Base-by-base conservation (phyloP, 2,329 filamentous ascomycete species). In the Metarhizium sp. region DNA sequence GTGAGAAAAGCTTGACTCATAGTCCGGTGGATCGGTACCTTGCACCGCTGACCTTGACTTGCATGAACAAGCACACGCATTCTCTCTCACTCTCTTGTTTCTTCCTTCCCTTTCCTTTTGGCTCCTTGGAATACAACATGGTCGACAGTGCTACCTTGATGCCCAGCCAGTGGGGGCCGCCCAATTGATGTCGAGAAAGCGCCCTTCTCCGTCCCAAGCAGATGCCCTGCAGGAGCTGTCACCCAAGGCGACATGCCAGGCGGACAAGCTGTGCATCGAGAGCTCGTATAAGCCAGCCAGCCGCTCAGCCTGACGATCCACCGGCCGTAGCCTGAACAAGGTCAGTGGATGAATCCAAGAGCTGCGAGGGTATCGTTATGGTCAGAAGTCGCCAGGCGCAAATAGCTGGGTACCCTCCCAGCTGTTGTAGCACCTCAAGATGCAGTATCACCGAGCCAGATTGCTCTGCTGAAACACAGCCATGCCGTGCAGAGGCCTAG, bases 1-100 rank as follows among this genome's bases (percentile, higher is more conserved):
- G 6, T 16, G 20, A 11, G 34, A 38, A 10, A 45, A 20, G 13
- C 46, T 50, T 43, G 46, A 36, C 36, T 53, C 38, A 50, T 32
- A 45, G 32, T 16, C 50, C 34, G 29, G 29, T 48, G 49, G 30
- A 55, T 52, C 54, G 54, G 54, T 52, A 52, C 49, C 54, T 48
- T 55, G 50, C 50, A 52, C 54, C 18, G 38, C 42, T 38, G 52
- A 50, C 50, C 32, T 34, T 36, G 40, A 4, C 50, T 53, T 50
- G 55, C 51, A 53, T 50, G 51, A 53, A 46, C 40, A 53, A 53
- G 51, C 54, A 50, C 8, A 29, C 45, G 16, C 18, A 25, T 25
- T 25, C 25, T 25, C 25, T 25, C 25, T 25, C 25, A 25, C 25
- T 25, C 25, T 25, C 29, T 25, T 46, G 2, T 46, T 46, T 46